phyloP scores from a whole-genome alignment of 2,329 filamentous ascomycete genomes.

The Ophiosphaerella narmari region DNA sequence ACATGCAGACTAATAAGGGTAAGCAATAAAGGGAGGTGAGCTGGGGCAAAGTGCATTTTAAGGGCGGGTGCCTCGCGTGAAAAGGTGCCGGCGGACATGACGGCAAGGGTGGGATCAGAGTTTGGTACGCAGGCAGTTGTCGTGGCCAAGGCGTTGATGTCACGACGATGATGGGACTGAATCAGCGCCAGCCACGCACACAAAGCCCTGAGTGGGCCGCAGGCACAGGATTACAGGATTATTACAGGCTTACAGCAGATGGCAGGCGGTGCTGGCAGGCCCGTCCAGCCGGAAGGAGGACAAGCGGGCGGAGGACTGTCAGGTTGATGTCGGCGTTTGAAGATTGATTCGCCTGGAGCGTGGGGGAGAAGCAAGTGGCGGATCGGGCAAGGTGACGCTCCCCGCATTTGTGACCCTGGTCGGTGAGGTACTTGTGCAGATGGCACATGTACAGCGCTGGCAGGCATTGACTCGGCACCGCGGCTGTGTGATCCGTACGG shows the following conservation, averaged over 20 bases:
- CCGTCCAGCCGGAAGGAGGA: slow-evolving; percentile 14
- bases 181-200: slow-evolving; percentile 25
- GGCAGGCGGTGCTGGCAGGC: slow-evolving; percentile 5
- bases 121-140: slow-evolving; percentile 24
- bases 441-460: slow-evolving; percentile 19
- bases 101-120: slow-evolving; percentile 41
- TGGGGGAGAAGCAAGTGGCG: slow-evolving; percentile 39
- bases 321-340: slow-evolving; percentile 39
- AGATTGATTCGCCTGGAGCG: slow-evolving; percentile 29
- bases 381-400: slow-evolving; percentile 26
- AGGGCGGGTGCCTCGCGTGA: slow-evolving; percentile 19
- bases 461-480: slow-evolving; percentile 1
- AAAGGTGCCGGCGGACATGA: slow-evolving; percentile 35
- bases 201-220: slow-evolving; percentile 8
- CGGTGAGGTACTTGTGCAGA: slow-evolving; percentile 37
- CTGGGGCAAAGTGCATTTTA: slow-evolving; percentile 34
- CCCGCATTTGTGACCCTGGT: slow-evolving; percentile 39
- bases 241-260: not conserved
- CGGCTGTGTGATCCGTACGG: not conserved
- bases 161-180: slow-evolving; percentile 27
- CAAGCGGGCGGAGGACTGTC: not conserved
- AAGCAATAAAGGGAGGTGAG: slow-evolving; percentile 26
- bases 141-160: slow-evolving; percentile 38
- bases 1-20: slow-evolving; percentile 14
- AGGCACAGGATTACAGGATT: not conserved